phyloP scores from a whole-genome alignment of 768 basidiomycete genomes.

The Tubosaeta sp. region DNA sequence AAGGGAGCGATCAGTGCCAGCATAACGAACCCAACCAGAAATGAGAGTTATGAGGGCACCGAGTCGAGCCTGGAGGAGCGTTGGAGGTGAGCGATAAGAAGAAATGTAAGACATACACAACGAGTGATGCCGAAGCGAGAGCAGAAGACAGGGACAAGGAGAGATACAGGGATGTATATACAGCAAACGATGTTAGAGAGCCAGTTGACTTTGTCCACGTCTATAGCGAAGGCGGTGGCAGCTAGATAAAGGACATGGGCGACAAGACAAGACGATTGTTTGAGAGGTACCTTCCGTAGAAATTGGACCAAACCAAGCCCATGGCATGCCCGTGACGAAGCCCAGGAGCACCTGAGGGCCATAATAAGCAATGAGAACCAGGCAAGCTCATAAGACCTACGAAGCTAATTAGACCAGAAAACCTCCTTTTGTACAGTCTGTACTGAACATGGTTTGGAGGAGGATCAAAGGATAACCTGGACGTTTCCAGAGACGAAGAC shows the following conservation, averaged over 20 bases:
- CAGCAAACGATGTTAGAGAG: constrained; percentile 64
- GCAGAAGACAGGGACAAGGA: constrained; percentile 55
- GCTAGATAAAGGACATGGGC: constrained; percentile 34
- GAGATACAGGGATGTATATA: constrained; percentile 58
- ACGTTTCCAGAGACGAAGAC: background rate
- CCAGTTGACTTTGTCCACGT: constrained; percentile 75
- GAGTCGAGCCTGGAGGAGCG: constrained; percentile 51
- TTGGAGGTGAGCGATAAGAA: background rate
- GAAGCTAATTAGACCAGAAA: constrained; percentile 58
- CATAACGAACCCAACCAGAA: constrained; percentile 74
- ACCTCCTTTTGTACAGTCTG: constrained; percentile 66
- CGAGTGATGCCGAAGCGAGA: constrained; percentile 56
- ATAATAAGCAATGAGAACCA: background rate
- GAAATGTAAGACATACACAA: constrained; percentile 46
- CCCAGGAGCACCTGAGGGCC: constrained; percentile 53
- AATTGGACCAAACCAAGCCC: constrained; percentile 87
- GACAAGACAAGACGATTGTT: background rate
- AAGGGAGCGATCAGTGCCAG: constrained; percentile 58
- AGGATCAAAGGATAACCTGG: background rate
- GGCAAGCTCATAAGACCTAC: constrained; percentile 27
- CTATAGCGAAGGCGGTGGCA: constrained; percentile 60
- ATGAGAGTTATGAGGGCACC: constrained; percentile 52
- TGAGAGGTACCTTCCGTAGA: constrained; percentile 53
- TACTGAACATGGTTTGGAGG: constrained; percentile 31
- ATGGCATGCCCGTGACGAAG: constrained; percentile 58